Evolutionary conservation across 306 rosid species (phyloP), one percentile per base, ranked within the genome.

Genomic region (Psophocarpus tetragonolobus): DNA sequence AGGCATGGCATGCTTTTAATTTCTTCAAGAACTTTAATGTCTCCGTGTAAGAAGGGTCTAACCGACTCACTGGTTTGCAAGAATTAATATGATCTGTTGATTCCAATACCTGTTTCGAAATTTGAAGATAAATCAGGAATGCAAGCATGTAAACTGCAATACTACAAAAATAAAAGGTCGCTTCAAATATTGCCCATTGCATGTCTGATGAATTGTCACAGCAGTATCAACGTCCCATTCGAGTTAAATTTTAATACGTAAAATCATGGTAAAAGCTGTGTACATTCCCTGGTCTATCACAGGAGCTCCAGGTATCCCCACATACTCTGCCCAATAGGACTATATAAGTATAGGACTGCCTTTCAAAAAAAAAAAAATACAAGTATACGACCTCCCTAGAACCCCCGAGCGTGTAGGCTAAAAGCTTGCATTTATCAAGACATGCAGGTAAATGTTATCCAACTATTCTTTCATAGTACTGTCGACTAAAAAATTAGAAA

Each of bases 1-100:
- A 72, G 75, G 63, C 56, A 72, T 80, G 66, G 18, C 70, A 87
- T 38, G 83, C 78, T 85, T 87, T 89, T 81, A 92, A 70, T 85
- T 91, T 92, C 83, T 68, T 85, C 86, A 95, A 87, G 83, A 95
- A 89, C 76, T 89, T 84, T 70, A 92, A 82, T 74, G 85, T 89
- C 90, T 88, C 90, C 1, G 89, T 85, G 75, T 95, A 92, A 8
- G 99, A 95, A 23, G 99, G 96, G 87, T 95, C 99, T 0, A 62
- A 27, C 18, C 90, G 96, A 82, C 85, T 88, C 79, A 91, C 74
- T 8, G 99, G 99, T 47, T 95, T 95, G 85, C 99, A 95, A 35
- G 97, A 95, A 80, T 91, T 92, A 74, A 95, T 91, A 78, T 95
- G 99, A 87, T 95, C 99, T 0, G 91, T 95, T 20, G 99, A 95